A percentile compares a stretch with the other conserved stretches of the same genome.
Conservation (phyloP, 2,329 filamentous ascomycete genomes). For the Apiospora kogelbergensis region DNA sequence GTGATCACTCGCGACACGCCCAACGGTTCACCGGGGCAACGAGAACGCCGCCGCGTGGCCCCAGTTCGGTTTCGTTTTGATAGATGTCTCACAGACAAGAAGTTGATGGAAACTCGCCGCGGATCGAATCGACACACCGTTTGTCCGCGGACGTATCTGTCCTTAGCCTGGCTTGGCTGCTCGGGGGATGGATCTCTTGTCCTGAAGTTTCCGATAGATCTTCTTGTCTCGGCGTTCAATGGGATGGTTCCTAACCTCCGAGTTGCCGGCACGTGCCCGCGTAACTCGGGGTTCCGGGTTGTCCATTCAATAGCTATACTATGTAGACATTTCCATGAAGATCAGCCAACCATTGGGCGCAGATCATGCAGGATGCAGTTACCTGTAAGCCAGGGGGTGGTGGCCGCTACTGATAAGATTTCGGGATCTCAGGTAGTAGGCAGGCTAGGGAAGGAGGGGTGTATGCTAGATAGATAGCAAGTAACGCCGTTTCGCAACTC, state of each 20-base stretch:
- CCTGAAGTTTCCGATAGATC: neutral
- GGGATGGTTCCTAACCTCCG: neutral
- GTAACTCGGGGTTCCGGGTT: neutral
- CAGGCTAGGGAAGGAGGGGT: neutral
- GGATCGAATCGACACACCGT: neutral
- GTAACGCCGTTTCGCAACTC: neutral
- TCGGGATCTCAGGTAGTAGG: neutral
- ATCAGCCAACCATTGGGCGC: neutral
- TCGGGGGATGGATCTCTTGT: neutral
- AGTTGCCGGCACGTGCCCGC: slow-evolving; percentile 4
- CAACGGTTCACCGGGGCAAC: slow-evolving; percentile 4
- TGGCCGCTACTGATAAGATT: neutral
- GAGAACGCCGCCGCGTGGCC: neutral
- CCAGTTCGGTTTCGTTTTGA: neutral
- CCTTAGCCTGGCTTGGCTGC: neutral
- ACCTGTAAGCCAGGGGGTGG: neutral
- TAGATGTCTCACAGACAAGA: neutral
- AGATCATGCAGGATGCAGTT: neutral
- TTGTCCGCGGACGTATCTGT: too few relatives aligned
- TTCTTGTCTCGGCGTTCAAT: neutral
- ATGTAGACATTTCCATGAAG: neutral
- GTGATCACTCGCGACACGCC: slow-evolving; percentile 7
- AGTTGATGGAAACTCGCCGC: neutral
- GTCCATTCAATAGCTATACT: neutral
- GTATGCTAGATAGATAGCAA: neutral